Percentiles rank a stretch among this genome's conserved stretches.
These are phyloP conservation scores for Casaregolazyma suthepensis DNA, from an alignment of 1,139 yeast genomes.

Conservation along the genomic window DNA sequence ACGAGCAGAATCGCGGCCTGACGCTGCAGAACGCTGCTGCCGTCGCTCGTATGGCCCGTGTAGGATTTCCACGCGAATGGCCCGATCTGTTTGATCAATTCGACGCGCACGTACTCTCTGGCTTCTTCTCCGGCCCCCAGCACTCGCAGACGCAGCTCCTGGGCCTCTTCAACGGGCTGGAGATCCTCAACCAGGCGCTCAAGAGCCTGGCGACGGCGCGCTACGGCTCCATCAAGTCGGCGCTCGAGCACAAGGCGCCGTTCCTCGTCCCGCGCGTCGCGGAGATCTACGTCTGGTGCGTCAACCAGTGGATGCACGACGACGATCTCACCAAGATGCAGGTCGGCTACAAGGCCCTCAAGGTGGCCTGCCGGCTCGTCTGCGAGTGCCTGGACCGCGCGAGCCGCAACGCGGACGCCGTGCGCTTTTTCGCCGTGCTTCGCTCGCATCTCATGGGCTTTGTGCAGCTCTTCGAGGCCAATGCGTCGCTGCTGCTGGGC, in stretches of 20 bases:
- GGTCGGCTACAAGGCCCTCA: slow-evolving; percentile 70
- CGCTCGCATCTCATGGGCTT: slow-evolving; percentile 57
- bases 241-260: slow-evolving; percentile 69
- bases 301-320: slow-evolving; percentile 52
- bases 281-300: slow-evolving; percentile 52
- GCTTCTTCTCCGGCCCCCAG: background rate
- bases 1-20: slow-evolving; percentile 68
- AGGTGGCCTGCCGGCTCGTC: slow-evolving; percentile 64
- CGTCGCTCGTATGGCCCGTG: slow-evolving; percentile 66
- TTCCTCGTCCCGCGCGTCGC: slow-evolving; percentile 53
- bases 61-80: slow-evolving; percentile 89
- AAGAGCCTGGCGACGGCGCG: slow-evolving; percentile 69
- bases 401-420: slow-evolving; percentile 51
- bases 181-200: slow-evolving; percentile 68
- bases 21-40: slow-evolving; percentile 81
- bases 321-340: slow-evolving; percentile 43
- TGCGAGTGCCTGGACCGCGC: slow-evolving; percentile 74
- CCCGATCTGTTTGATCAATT: slow-evolving; percentile 66
- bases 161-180: slow-evolving; percentile 54
- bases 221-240: slow-evolving; percentile 76
- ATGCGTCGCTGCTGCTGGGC: slow-evolving; percentile 53
- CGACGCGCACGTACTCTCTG: slow-evolving; percentile 23
- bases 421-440: slow-evolving; percentile 53
- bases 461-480: slow-evolving; percentile 45
- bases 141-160: slow-evolving; percentile 42